Evolutionary conservation across 768 basidiomycete species (phyloP).

Genomic region (Kondoa malvinella): DNA sequence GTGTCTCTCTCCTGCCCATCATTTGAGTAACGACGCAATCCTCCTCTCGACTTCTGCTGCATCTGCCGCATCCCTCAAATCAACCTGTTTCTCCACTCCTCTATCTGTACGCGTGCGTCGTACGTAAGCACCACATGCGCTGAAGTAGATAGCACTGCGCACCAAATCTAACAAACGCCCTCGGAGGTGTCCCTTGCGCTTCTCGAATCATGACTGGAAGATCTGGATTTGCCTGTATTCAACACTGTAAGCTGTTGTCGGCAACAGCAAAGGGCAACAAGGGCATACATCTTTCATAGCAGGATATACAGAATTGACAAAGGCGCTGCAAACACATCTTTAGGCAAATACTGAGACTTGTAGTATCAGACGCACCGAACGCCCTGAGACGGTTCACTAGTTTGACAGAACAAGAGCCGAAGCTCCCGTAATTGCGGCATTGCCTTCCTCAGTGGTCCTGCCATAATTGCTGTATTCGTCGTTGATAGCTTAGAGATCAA

Average conservation of each 20-base stretch:
- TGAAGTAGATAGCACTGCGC: not conserved
- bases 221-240: conserved; percentile 24
- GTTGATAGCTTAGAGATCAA: too few relatives aligned
- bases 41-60: conserved; percentile 26
- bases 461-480: conserved; percentile 17
- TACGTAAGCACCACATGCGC: not conserved
- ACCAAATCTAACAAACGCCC: conserved; percentile 27
- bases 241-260: not conserved
- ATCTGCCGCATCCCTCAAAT: conserved; percentile 22
- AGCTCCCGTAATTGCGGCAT: conserved; percentile 26
- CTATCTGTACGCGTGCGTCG: conserved; percentile 15
- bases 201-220: conserved; percentile 27
- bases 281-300: conserved; percentile 18
- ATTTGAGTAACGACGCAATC: conserved; percentile 19
- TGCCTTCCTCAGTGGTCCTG: conserved; percentile 22
- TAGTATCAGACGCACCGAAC: conserved; percentile 18
- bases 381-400: conserved; percentile 20
- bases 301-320: conserved; percentile 25
- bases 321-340: conserved; percentile 17
- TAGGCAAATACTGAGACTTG: not conserved
- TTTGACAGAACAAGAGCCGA: conserved; percentile 26
- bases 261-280: not conserved
- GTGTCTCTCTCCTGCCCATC: not conserved
- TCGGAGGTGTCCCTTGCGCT: conserved; percentile 25
- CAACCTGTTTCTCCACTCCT: conserved; percentile 26